Evolutionary conservation across 192 early-diverging fungal genomes (phyloP).

Genomic region (Entrophospora sp.): DNA sequence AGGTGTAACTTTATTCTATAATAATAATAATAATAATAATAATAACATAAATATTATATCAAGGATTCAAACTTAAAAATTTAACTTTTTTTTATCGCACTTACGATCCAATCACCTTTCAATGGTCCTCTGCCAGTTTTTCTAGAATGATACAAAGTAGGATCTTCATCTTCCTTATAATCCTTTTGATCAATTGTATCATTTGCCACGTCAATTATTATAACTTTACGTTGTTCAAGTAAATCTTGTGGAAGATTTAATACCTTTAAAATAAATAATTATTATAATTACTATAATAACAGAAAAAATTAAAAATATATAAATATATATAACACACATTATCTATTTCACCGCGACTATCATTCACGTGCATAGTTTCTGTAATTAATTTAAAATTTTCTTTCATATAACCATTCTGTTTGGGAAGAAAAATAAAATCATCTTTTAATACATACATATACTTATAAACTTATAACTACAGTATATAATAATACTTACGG

Average conservation of each 20-base stretch:
- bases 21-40: slow-evolving; percentile 3
- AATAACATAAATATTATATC: not conserved
- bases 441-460: slow-evolving; percentile 3
- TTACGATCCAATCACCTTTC: slow-evolving; percentile 42
- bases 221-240: slow-evolving; percentile 54
- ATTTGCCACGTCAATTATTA: slow-evolving; percentile 60
- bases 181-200: slow-evolving; percentile 44
- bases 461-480: not conserved
- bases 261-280: slow-evolving; percentile 9
- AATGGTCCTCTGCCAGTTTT: slow-evolving; percentile 67
- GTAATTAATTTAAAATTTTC: slow-evolving; percentile 62
- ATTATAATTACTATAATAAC: not conserved
- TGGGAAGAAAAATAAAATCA: not conserved
- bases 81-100: too few species aligned
- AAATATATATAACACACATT: slow-evolving; percentile 35
- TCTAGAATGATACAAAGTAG: slow-evolving; percentile 48
- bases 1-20: slow-evolving; percentile 47
- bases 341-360: slow-evolving; percentile 58
- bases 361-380: slow-evolving; percentile 62
- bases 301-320: not conserved
- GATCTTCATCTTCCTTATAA: slow-evolving; percentile 58
- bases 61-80: not conserved
- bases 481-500: not conserved
- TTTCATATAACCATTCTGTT: slow-evolving; percentile 58
- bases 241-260: slow-evolving; percentile 33